Percentiles rank a stretch among this genome's conserved stretches.
Conservation (phyloP, 768 basidiomycete genomes). For the Saitozyma sp. region DNA sequence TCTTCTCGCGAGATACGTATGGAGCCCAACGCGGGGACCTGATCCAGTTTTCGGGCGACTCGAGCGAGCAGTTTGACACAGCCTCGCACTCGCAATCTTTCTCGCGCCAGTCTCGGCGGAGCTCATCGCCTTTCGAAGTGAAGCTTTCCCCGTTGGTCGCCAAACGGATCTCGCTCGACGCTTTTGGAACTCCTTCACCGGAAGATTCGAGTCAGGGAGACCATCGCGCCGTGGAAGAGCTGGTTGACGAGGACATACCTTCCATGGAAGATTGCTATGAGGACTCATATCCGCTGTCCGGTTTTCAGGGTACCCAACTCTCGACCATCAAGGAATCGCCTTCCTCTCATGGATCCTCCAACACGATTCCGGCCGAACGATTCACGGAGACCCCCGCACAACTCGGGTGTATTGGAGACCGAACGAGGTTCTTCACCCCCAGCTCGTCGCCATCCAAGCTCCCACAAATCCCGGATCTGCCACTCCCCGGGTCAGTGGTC, state of each 20-base stretch:
- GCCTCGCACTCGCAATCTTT: not conserved
- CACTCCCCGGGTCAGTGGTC: constrained; percentile 5
- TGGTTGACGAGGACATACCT: constrained; percentile 5
- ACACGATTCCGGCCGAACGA: too few species aligned
- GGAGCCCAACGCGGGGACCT: not conserved
- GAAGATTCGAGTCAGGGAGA: not conserved
- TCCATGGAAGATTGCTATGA: too few species aligned
- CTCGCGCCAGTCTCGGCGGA: constrained; percentile 10
- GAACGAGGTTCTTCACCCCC: not conserved
- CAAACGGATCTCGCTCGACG: constrained; percentile 41
- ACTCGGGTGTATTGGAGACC: too few species aligned
- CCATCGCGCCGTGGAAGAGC: constrained; percentile 1
- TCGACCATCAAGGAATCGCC: too few species aligned
- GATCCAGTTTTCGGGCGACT: not conserved
- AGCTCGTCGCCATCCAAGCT: not conserved
- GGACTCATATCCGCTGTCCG: too few species aligned
- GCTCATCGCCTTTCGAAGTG: constrained; percentile 42
- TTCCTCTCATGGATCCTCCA: too few species aligned
- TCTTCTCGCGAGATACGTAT: constrained; percentile 40
- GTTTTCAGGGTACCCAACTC: too few species aligned
- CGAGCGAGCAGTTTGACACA: not conserved
- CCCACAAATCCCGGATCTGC: constrained; percentile 8
- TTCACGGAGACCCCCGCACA: too few species aligned
- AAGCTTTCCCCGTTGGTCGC: constrained; percentile 36
- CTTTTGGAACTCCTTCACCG: constrained; percentile 28